These are phyloP conservation scores for Candida nanaspora DNA, from an alignment of 805 yeast genomes.

Conservation along the genomic window DNA sequence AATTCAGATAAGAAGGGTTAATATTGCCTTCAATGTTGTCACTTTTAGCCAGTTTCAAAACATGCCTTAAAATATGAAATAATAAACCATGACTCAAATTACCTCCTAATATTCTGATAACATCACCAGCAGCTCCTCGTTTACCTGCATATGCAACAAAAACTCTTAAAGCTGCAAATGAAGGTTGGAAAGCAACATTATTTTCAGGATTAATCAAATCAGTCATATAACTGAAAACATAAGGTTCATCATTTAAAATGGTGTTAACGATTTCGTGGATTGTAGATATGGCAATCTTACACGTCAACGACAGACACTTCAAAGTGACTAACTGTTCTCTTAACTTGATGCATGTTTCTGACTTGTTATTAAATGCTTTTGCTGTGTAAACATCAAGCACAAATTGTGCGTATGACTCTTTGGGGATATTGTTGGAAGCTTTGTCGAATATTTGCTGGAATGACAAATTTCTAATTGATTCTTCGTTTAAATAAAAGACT, in stretches of 20 bases:
- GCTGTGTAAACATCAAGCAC: constrained; percentile 55
- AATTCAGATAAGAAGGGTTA: constrained; percentile 23
- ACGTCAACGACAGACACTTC: constrained; percentile 63
- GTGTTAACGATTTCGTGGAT: constrained; percentile 56
- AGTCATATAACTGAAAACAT: constrained; percentile 58
- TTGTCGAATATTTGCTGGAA: constrained; percentile 58
- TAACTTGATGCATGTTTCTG: constrained; percentile 44
- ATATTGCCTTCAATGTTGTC: constrained; percentile 19
- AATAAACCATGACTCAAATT: constrained; percentile 80
- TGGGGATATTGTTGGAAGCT: constrained; percentile 51
- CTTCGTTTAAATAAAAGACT: constrained; percentile 43
- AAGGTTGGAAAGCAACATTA: constrained; percentile 42
- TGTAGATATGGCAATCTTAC: constrained; percentile 47
- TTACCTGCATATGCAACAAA: constrained; percentile 63
- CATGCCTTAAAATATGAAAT: constrained; percentile 61
- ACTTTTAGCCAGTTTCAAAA: constrained; percentile 41
- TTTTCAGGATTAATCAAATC: constrained; percentile 68
- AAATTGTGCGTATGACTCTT: constrained; percentile 57
- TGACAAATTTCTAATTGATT: constrained; percentile 45
- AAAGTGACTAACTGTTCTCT: constrained; percentile 54
- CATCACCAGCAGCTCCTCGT: constrained; percentile 67
- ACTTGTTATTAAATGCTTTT: constrained; percentile 57
- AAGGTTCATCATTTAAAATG: constrained; percentile 67
- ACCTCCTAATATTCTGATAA: constrained; percentile 73
- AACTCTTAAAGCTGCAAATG: constrained; percentile 56